Base-by-base conservation (phyloP, 108 stramenopile genomes). In the Stephanodiscus triporus region DNA sequence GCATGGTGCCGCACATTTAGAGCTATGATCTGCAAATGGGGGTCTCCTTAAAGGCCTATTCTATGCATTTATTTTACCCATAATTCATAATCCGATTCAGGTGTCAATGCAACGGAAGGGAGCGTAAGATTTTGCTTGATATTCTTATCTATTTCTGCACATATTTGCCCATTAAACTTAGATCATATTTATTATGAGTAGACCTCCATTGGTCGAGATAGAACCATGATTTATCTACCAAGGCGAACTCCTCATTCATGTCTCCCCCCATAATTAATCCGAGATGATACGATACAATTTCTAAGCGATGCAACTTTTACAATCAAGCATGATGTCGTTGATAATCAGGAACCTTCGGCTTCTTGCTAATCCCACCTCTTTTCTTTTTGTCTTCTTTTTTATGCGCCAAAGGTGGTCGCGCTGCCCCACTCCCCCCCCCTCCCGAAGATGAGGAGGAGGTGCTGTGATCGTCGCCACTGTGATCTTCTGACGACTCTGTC, bases 271-370 rank as follows among this genome's bases (percentile, higher is more conserved):
- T 3, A 45, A 45, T 16, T 45, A 45, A 45, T 45, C 43, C 0
- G 43, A 14, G 43, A 14, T n/a, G n/a, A n/a, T n/a, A n/a, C n/a
- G n/a, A n/a, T 14, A 16, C 43, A 54, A 11, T 54, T 4, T 54
- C 26, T 27, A 5, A 24, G 53, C 23, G 53, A 54, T 27, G 26
- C 0, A 54, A 2, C 4, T 17, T 17, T 14, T 14, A 16, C 53
- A 47, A 66, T 68, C 61, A 75, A 34, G 94, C 94, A 82, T 95
- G 94, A 82, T 81, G 91, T 60, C 94, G 68, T 78, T 92, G 90
- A 74, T 76, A 84, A 81, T 95, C 94, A 5, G 94, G 91, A 24
- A 91, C 70, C 43, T 84, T 81, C 40, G 77, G 70, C 32, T 87
- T 91, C 27, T 84, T 89, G 43, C 73, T 69, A 49, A 59, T 42